These are phyloP conservation scores for Beta corolliflora DNA, from an alignment of 179 eudicot species.

Conservation along the genomic window DNA sequence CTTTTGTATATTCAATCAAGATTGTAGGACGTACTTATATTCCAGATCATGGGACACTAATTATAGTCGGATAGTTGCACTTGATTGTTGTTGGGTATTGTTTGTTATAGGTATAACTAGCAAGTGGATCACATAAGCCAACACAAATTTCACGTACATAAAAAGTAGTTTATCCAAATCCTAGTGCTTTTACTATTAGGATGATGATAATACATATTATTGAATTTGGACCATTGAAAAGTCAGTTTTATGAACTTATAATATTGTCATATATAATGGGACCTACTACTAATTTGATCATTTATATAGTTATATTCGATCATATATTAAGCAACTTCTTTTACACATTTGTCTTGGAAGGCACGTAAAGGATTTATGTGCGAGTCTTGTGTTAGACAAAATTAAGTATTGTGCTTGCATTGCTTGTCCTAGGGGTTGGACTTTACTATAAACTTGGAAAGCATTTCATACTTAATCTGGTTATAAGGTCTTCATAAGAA, in stretches of 20 bases:
- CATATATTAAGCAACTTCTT: not conserved
- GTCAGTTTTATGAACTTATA: not conserved
- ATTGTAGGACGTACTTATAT: not conserved
- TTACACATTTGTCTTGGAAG: not conserved
- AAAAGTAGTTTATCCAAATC: not conserved
- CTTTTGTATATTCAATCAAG: not conserved
- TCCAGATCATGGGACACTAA: slow-evolving; percentile 23
- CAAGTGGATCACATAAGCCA: slow-evolving; percentile 6
- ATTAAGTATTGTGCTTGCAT: not conserved
- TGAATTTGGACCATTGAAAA: slow-evolving; percentile 10
- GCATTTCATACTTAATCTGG: slow-evolving; percentile 4
- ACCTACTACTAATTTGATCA: slow-evolving; percentile 13
- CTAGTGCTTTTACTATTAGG: not conserved
- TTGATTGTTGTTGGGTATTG: not conserved
- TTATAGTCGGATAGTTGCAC: slow-evolving; percentile 10
- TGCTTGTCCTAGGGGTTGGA: slow-evolving; percentile 24
- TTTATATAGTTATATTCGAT: not conserved
- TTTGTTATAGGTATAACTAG: not conserved
- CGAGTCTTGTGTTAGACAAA: not conserved
- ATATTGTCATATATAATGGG: not conserved
- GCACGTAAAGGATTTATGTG: not conserved
- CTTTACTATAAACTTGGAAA: not conserved
- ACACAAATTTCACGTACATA: not conserved
- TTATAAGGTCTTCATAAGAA: no score
- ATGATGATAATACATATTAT: not conserved